A percentile compares a stretch with the other conserved stretches of the same genome.
Evolutionary conservation across 768 basidiomycete genomes (phyloP).

Genomic region (Stropharia rugosoannulata): DNA sequence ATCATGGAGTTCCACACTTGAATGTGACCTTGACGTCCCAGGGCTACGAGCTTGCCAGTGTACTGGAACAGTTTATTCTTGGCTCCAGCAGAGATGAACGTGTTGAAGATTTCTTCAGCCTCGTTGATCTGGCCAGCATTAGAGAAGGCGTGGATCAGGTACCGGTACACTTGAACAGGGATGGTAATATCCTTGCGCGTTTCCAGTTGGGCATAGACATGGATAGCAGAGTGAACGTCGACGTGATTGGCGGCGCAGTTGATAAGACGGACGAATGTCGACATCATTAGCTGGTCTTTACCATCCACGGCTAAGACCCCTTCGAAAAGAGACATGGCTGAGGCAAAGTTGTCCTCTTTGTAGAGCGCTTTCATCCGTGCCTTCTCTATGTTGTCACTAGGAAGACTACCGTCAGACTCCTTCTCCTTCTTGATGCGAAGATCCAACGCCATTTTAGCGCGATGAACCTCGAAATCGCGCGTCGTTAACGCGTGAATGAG

Average conservation of each 20-base stretch:
- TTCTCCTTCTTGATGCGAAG: slow-evolving; percentile 30
- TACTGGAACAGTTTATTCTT: slow-evolving; percentile 36
- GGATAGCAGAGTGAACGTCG: slow-evolving; percentile 59
- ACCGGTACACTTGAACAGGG: slow-evolving; percentile 37
- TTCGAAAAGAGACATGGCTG: slow-evolving; percentile 74
- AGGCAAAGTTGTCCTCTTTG: slow-evolving; percentile 67
- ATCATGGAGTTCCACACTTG: slow-evolving; percentile 77
- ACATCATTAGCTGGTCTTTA: slow-evolving; percentile 28
- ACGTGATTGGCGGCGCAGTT: slow-evolving; percentile 58
- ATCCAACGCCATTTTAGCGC: slow-evolving; percentile 41
- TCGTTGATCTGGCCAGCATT: slow-evolving; percentile 46
- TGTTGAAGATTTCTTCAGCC: slow-evolving; percentile 60
- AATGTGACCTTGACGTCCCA: slow-evolving; percentile 35
- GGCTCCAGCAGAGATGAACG: slow-evolving; percentile 47
- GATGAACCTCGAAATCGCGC: slow-evolving; percentile 66
- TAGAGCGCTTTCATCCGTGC: slow-evolving; percentile 43
- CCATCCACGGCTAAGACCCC: slow-evolving; percentile 42
- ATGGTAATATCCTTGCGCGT: slow-evolving; percentile 27
- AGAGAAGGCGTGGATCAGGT: slow-evolving; percentile 60
- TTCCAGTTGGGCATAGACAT: slow-evolving; percentile 66
- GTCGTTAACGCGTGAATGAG: slow-evolving; percentile 62
- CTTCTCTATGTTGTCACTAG: slow-evolving; percentile 26
- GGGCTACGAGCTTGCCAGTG: slow-evolving; percentile 8
- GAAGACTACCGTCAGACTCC: not conserved
- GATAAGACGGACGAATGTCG: slow-evolving; percentile 55